Conservation (phyloP, 2,329 filamentous ascomycete genomes). For the Botrytis hyacinthi region DNA sequence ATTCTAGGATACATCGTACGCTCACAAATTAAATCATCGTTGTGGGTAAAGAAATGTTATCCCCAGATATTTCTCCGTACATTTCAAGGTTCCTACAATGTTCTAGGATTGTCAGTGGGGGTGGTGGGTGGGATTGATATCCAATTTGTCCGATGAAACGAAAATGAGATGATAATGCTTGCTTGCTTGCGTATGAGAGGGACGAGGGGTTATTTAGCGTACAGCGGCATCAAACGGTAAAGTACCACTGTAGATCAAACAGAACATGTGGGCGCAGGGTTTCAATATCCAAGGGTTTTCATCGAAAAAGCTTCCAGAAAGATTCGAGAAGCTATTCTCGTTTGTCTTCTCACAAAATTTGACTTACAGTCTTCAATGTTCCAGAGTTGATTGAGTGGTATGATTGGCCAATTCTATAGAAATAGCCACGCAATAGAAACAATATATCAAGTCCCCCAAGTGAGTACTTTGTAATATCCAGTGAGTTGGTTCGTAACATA, state of each 20-base stretch:
- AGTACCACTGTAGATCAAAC: constrained; percentile 16
- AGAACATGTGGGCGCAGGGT: constrained; percentile 14
- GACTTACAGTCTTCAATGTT: background rate
- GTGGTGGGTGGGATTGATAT: background rate
- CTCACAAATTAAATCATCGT: background rate
- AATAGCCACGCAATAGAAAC: background rate
- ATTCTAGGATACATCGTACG: background rate
- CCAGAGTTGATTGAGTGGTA: background rate
- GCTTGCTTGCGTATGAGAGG: background rate
- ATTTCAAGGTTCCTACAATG: background rate
- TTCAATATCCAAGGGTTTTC: constrained; percentile 7
- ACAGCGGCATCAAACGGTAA: constrained; percentile 1
- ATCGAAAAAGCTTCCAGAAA: constrained; percentile 11
- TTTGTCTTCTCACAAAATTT: background rate
- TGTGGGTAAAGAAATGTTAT: background rate
- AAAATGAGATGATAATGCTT: constrained; percentile 2
- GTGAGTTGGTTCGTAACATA: background rate
- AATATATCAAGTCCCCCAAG: background rate
- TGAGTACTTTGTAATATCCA: background rate
- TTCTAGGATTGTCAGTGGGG: background rate
- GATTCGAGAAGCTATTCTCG: constrained; percentile 8
- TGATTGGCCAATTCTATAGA: background rate
- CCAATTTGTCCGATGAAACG: background rate
- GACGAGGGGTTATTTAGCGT: background rate
- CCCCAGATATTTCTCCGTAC: constrained; percentile 3